Percentiles rank a stretch among this genome's conserved stretches.
These are phyloP conservation scores for Ceratobasidium sp. DNA, from an alignment of 1,284 basidiomycete genomes.

Conservation along the genomic window DNA sequence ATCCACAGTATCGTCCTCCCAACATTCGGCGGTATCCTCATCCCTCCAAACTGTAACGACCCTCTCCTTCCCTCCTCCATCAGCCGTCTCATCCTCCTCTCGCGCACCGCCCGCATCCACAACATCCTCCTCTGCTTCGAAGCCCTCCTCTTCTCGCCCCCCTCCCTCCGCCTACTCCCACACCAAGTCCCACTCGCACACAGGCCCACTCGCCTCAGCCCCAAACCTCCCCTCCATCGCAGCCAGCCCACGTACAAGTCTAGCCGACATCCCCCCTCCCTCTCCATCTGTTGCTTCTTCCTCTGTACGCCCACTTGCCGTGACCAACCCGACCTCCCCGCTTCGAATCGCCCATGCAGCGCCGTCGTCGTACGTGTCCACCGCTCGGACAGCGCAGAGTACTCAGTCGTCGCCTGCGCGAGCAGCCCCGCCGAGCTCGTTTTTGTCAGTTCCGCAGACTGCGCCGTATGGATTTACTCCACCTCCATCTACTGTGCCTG, in stretches of 20 bases:
- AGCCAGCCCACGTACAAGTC: neutral
- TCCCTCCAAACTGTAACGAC: neutral
- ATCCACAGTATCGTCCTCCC: no score
- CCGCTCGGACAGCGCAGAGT: neutral
- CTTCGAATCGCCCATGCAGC: no score
- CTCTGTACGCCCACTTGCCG: neutral
- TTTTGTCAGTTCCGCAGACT: conserved; percentile 22
- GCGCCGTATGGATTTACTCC: conserved; percentile 8
- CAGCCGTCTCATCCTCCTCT: neutral
- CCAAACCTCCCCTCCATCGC: conserved; percentile 1
- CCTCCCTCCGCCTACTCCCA: conserved; percentile 1
- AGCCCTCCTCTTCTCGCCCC: neutral
- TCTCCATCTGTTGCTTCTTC: no score
- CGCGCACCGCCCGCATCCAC: neutral
- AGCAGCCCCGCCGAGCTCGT: no score
- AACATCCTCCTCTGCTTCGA: neutral
- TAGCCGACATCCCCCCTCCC: neutral
- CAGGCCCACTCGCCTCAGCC: neutral
- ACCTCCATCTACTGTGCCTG: neutral
- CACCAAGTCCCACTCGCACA: neutral
- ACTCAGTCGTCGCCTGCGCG: neutral
- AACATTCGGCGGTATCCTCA: neutral
- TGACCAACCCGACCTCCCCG: neutral
- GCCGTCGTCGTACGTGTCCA: no score
- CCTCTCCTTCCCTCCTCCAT: neutral